phyloP scores from a whole-genome alignment of 495 filamentous ascomycete species.

The Podospora fimiseda region DNA sequence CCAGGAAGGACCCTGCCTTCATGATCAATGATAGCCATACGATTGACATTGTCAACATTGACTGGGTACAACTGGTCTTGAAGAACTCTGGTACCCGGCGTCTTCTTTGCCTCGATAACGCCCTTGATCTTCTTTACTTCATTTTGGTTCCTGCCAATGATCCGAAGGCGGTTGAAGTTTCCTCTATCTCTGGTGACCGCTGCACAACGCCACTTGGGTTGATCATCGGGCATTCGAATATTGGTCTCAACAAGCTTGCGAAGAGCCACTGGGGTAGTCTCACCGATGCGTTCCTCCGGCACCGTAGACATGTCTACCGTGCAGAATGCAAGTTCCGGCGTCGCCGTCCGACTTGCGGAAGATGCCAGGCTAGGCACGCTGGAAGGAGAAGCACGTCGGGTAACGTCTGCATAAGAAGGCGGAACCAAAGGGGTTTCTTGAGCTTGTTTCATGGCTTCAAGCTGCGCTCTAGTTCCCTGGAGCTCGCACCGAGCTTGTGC shows the following conservation, averaged over 20 bases:
- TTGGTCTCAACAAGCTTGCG: constrained; percentile 6
- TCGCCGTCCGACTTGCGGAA: too few relatives aligned
- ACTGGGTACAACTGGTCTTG: constrained; percentile 9
- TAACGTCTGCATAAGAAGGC: too few relatives aligned
- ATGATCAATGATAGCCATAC: constrained; percentile 5
- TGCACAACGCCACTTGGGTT: constrained; percentile 4
- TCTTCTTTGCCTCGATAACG: constrained; percentile 5
- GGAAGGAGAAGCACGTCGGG: too few relatives aligned
- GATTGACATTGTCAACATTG: constrained; percentile 9
- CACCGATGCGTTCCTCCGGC: too few relatives aligned
- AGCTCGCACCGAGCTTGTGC: too few relatives aligned
- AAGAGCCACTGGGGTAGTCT: too few relatives aligned
- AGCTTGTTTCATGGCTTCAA: too few relatives aligned
- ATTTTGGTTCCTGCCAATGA: constrained; percentile 3
- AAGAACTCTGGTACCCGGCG: constrained; percentile 4
- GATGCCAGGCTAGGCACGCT: too few relatives aligned
- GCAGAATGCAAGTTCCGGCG: too few relatives aligned
- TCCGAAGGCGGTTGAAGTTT: constrained; percentile 2
- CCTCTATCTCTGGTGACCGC: constrained; percentile 8
- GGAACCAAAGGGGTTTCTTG: too few relatives aligned
- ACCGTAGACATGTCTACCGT: too few relatives aligned
- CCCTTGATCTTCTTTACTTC: constrained; percentile 7
- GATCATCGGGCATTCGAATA: constrained; percentile 2
- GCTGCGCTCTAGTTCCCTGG: too few relatives aligned
- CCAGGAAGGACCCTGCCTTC: constrained; percentile 6